A percentile compares a stretch with the other conserved stretches of the same genome.
Conservation (phyloP, 2,329 filamentous ascomycete species). For the Diaporthe ilicicola region DNA sequence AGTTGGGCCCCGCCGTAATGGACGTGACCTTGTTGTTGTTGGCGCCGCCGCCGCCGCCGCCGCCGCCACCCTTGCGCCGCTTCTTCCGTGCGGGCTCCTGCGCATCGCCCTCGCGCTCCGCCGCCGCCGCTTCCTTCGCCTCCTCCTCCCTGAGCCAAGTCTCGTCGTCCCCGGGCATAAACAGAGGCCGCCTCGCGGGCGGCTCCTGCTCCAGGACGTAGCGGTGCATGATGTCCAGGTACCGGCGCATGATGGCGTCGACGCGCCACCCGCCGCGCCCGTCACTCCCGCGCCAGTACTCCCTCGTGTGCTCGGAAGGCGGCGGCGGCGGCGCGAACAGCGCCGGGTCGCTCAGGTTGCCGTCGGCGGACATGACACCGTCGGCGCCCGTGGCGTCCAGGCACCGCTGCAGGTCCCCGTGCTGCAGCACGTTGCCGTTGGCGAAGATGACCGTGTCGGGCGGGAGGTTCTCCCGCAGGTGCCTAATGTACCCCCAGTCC, state of each 20-base stretch:
- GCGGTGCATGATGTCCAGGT: slow-evolving; percentile 88
- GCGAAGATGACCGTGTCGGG: slow-evolving; percentile 93
- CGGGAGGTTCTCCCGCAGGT: slow-evolving; percentile 83
- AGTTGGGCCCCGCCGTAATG: slow-evolving; percentile 61
- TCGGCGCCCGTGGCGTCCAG: slow-evolving; percentile 87
- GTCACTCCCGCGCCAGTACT: slow-evolving; percentile 86
- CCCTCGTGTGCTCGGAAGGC: slow-evolving; percentile 71
- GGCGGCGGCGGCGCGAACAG: slow-evolving; percentile 76
- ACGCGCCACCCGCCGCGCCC: slow-evolving; percentile 87
- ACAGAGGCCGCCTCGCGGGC: slow-evolving; percentile 76
- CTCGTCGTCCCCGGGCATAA: slow-evolving; percentile 68
- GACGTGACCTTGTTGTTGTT: slow-evolving; percentile 38
- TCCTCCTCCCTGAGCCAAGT: slow-evolving; percentile 52
- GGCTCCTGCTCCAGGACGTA: slow-evolving; percentile 74
- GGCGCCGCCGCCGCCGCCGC: slow-evolving; percentile 44
- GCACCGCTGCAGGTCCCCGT: slow-evolving; percentile 79
- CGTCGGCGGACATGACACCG: slow-evolving; percentile 95
- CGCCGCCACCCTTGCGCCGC: slow-evolving; percentile 50
- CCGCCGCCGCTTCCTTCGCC: slow-evolving; percentile 38
- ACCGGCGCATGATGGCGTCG: slow-evolving; percentile 86
- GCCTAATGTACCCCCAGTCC: slow-evolving; percentile 88
- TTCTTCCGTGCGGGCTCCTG: slow-evolving; percentile 63
- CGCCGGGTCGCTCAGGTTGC: slow-evolving; percentile 89
- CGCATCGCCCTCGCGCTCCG: slow-evolving; percentile 42
- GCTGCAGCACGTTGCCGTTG: slow-evolving; percentile 91